Evolutionary conservation across 148 eudicot species (phyloP), one percentile per base, ranked within the genome.

Genomic region (Cornus suecica): DNA sequence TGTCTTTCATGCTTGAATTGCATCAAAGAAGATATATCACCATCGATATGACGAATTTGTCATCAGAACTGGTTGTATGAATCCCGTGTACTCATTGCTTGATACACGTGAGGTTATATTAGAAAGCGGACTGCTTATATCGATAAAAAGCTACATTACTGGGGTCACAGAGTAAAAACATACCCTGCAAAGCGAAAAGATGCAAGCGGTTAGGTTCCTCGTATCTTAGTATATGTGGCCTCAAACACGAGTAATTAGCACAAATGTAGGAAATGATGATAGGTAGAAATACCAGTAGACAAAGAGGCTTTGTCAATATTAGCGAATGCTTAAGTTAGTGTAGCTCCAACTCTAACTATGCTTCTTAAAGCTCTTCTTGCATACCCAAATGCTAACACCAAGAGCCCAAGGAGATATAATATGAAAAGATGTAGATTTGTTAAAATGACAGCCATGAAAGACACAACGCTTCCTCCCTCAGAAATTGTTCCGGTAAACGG

Each of bases 371-470:
- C 76, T 91, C 97, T 89, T 87, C 79, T 75, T 72, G 82, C 23
- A 51, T 84, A 76, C 82, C 84, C 91, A 26, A 83, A 88, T n/a
- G 86, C 76, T 73, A 89, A 62, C 68, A 87, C 78, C 64, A 95
- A 86, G 72, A 92, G 81, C 74, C 97, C 88, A 60, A 91, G 86
- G 42, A 95, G 30, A 77, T 79, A 87, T 34, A 91, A 31, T 62
- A 89, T 34, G 81, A 82, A 74, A 22, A 84, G 72, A 45, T 83
- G 79, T 72, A 91, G 74, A 80, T 79, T 84, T 74, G 86, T 89
- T 60, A 85, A 27, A 20, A 69, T 56, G 56, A 72, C 80, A 31
- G 76, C 74, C 75, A 71, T 73, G 69, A 75, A 77, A 34, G 88
- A 87, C 29, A 79, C 66, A 42, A 80, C 80, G 77, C 77, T 86